Conservation (phyloP, 2,329 filamentous ascomycete genomes). For the Teratosphaeria zuluensis region DNA sequence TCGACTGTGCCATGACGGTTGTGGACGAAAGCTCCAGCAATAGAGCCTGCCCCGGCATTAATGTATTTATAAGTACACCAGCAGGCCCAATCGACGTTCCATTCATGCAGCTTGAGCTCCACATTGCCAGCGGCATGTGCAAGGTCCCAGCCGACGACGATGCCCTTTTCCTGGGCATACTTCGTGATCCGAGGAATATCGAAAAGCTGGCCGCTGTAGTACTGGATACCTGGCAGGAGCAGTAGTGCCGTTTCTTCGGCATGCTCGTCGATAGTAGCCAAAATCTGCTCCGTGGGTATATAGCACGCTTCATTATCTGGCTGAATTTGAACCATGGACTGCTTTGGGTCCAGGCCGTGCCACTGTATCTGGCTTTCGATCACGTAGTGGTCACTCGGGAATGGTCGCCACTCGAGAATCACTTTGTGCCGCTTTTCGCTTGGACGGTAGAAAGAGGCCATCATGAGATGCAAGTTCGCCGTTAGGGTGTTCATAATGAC, state of each 20-base stretch:
- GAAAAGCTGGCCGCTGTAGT: conserved; percentile 81
- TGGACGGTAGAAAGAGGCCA: conserved; percentile 75
- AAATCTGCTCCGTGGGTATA: conserved; percentile 61
- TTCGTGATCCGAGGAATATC: conserved; percentile 72
- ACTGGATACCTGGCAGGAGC: conserved; percentile 78
- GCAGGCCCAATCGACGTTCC: conserved; percentile 82
- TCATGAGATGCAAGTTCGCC: conserved; percentile 69
- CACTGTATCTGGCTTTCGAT: conserved; percentile 69
- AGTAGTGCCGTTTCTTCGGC: conserved; percentile 63
- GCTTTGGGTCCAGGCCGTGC: conserved; percentile 57
- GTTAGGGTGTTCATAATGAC: conserved; percentile 83
- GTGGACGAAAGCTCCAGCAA: conserved; percentile 73
- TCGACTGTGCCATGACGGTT: conserved; percentile 55
- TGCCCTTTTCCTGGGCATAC: conserved; percentile 59
- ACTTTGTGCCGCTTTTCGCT: conserved; percentile 61
- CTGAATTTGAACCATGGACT: conserved; percentile 64
- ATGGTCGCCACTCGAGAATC: conserved; percentile 78
- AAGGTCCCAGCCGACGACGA: conserved; percentile 77
- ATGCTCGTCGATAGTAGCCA: conserved; percentile 64
- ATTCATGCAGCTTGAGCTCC: conserved; percentile 68
- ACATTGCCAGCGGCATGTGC: conserved; percentile 83
- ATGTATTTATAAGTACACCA: conserved; percentile 97
- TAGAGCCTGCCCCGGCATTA: conserved; percentile 76
- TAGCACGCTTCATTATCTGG: conserved; percentile 46
- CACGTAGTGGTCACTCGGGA: conserved; percentile 82